Conservation (phyloP, 352 stramenopile genomes). For the Vaucheria bursata region DNA sequence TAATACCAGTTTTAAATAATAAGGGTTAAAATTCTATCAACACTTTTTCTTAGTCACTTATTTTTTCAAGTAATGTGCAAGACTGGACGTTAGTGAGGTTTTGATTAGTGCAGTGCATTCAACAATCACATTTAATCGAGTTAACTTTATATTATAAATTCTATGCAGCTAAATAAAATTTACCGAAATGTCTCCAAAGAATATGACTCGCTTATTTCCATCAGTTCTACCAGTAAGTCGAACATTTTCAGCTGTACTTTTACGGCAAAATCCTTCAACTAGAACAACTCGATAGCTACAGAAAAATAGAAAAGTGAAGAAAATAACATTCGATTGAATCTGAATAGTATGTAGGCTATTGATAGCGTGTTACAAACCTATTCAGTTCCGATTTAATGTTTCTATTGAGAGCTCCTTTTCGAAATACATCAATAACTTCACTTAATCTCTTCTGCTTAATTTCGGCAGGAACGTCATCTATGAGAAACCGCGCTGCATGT, state of each 20-base stretch:
- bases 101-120: too few species aligned
- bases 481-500: constrained; percentile 82
- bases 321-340: too few species aligned
- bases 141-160: too few species aligned
- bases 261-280: constrained; percentile 81
- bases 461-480: constrained; percentile 85
- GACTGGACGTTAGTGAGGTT: too few species aligned
- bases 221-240: constrained; percentile 58
- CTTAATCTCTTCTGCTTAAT: constrained; percentile 87
- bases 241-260: constrained; percentile 44
- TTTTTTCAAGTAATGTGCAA: too few species aligned
- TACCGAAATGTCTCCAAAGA: constrained; percentile 6
- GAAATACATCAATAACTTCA: constrained; percentile 89
- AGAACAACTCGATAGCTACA: constrained; percentile 76
- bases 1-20: too few species aligned
- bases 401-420: constrained; percentile 73
- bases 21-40: too few species aligned
- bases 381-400: constrained; percentile 77
- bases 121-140: too few species aligned
- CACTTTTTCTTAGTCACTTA: too few species aligned
- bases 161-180: too few species aligned
- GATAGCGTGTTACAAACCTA: constrained; percentile 35
- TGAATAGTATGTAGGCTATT: too few species aligned
- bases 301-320: too few species aligned
- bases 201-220: constrained; percentile 58